Conservation (phyloP, 164 flowering plant species). For the Vitis cinerea region DNA sequence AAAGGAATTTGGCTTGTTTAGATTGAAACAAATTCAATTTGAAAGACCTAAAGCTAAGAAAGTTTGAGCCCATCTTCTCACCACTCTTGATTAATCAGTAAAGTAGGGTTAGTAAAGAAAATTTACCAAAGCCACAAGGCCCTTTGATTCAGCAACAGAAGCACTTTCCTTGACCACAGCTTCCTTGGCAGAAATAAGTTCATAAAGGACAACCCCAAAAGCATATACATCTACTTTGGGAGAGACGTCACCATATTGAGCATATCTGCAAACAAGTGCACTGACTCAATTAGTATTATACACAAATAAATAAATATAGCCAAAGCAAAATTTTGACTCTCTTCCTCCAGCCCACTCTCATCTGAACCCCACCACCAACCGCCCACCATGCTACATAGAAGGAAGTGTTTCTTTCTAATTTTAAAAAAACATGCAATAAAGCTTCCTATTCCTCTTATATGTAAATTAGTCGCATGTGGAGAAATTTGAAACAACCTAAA, state of each 20-base stretch:
- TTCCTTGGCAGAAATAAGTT: conserved; percentile 82
- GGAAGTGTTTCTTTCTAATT: no score
- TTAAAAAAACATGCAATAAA: no score
- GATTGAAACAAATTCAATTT: no score
- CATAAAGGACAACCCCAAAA: conserved; percentile 89
- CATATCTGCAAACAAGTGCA: conserved; percentile 57
- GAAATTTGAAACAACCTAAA: no score
- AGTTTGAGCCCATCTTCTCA: not conserved
- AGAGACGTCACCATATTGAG: conserved; percentile 80
- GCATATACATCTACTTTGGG: conserved; percentile 94
- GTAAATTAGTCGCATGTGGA: no score
- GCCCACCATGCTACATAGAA: no score
- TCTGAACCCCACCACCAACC: no score
- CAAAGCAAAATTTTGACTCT: not conserved
- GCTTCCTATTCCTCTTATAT: no score
- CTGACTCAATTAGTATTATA: not conserved
- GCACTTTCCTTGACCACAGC: conserved; percentile 61
- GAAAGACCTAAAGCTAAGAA: no score
- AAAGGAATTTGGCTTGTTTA: no score
- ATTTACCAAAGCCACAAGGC: conserved; percentile 78
- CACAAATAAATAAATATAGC: not conserved
- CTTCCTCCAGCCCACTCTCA: not conserved
- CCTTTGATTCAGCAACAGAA: conserved; percentile 54
- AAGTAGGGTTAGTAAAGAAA: not conserved
- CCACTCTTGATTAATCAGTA: not conserved